A percentile compares a stretch with the other conserved stretches of the same genome.
Evolutionary conservation across 2,329 filamentous ascomycete genomes (phyloP).

Genomic region (Neopestalotiopsis sp.): DNA sequence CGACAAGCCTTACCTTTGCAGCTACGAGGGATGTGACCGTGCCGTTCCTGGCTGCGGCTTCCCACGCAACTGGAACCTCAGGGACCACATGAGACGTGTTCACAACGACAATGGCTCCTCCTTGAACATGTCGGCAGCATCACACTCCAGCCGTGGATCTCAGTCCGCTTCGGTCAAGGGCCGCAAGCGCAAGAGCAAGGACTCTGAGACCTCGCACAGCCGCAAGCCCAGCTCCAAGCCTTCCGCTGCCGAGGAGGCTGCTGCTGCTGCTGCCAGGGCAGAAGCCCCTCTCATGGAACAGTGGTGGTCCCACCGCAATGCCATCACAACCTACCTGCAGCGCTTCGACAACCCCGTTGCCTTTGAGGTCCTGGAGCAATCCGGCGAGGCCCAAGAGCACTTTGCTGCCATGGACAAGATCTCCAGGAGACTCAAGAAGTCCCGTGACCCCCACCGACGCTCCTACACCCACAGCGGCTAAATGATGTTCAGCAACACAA

Average conservation of each 20-base stretch:
- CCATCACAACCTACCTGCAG: constrained; percentile 63
- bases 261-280: constrained; percentile 37
- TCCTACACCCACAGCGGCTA: constrained; percentile 43
- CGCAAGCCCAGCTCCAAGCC: constrained; percentile 56
- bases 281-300: constrained; percentile 53
- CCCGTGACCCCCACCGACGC: constrained; percentile 38
- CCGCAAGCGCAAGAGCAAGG: constrained; percentile 62
- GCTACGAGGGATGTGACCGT: constrained; percentile 86
- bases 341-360: constrained; percentile 56
- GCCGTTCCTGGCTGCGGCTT: constrained; percentile 85
- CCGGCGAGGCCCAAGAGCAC: constrained; percentile 55
- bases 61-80: constrained; percentile 92
- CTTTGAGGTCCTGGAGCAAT: constrained; percentile 57
- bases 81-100: constrained; percentile 96
- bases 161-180: constrained; percentile 47
- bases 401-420: constrained; percentile 59
- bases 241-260: constrained; percentile 36
- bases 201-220: constrained; percentile 45
- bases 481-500: constrained; percentile 32
- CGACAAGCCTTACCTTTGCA: constrained; percentile 89
- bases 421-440: constrained; percentile 44
- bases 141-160: constrained; percentile 43
- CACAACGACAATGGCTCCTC: constrained; percentile 67
- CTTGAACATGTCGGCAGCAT: constrained; percentile 38
- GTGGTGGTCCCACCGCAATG: constrained; percentile 67